These are phyloP conservation scores for Areca catechu DNA, from an alignment of 176 grass and related monocot genomes.

Conservation along the genomic window DNA sequence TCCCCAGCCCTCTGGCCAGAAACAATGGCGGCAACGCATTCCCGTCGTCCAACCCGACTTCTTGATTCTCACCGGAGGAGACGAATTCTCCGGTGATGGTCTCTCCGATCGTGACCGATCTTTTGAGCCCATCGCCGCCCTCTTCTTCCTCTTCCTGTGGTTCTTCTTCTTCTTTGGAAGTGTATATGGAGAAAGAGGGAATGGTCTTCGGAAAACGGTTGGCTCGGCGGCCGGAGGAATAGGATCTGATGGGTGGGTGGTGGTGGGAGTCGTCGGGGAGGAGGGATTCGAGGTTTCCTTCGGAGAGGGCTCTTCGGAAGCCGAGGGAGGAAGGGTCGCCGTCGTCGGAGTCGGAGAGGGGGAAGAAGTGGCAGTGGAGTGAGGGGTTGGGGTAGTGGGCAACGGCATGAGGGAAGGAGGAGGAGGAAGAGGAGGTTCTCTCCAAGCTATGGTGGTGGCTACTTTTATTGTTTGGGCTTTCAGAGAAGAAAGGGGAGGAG, in stretches of 20 bases:
- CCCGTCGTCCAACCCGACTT: background rate
- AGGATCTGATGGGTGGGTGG: background rate
- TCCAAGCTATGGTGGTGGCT: slow-evolving; percentile 17
- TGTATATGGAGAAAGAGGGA: slow-evolving; percentile 29
- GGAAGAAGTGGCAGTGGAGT: slow-evolving; percentile 33
- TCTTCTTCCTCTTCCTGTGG: slow-evolving; percentile 13
- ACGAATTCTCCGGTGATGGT: too few relatives aligned
- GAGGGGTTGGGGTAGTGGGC: background rate
- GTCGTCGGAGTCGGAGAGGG: slow-evolving; percentile 18
- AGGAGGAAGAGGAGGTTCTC: too few relatives aligned
- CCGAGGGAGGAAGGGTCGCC: slow-evolving; percentile 17
- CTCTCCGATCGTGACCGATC: too few relatives aligned
- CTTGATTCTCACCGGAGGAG: background rate
- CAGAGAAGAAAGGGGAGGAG: slow-evolving; percentile 31
- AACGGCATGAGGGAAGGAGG: background rate
- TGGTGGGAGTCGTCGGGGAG: slow-evolving; percentile 4
- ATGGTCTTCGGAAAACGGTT: slow-evolving; percentile 31
- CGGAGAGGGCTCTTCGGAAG: slow-evolving; percentile 50
- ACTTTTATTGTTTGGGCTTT: slow-evolving; percentile 18
- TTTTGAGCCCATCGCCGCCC: slow-evolving; percentile 13
- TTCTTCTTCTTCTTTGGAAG: slow-evolving; percentile 8
- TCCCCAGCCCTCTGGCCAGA: slow-evolving; percentile 71
- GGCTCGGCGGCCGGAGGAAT: background rate
- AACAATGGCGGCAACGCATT: slow-evolving; percentile 40
- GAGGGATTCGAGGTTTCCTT: slow-evolving; percentile 40